These are phyloP conservation scores for Pseudogymnoascus sp. DNA, from an alignment of 2,329 filamentous ascomycete genomes.

Conservation along the genomic window DNA sequence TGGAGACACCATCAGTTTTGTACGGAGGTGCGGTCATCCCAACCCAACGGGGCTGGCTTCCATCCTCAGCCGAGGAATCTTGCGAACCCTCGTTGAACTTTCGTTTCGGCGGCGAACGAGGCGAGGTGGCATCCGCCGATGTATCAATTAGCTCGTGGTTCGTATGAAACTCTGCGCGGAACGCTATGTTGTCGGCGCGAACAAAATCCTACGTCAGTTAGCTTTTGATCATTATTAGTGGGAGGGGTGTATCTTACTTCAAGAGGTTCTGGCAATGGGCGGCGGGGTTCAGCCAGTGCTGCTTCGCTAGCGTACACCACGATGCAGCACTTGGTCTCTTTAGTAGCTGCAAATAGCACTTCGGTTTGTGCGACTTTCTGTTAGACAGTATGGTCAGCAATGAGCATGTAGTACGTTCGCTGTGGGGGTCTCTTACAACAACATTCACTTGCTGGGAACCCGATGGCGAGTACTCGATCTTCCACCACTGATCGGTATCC, in stretches of 20 bases:
- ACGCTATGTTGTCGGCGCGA: slow-evolving; percentile 44
- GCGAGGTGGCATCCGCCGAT: background rate
- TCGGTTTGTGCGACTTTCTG: slow-evolving; percentile 43
- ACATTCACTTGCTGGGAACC: slow-evolving; percentile 38
- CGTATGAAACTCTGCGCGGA: slow-evolving; percentile 40
- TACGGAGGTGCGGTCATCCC: background rate
- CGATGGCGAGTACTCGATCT: slow-evolving; percentile 37
- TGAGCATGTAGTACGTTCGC: background rate
- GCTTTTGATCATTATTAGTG: background rate
- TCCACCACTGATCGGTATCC: slow-evolving; percentile 49
- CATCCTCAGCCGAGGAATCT: background rate
- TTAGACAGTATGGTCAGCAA: background rate
- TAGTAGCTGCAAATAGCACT: slow-evolving; percentile 40
- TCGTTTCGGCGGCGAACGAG: slow-evolving; percentile 3
- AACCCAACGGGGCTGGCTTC: background rate
- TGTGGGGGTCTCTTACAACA: slow-evolving; percentile 36
- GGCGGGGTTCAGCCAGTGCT: slow-evolving; percentile 33
- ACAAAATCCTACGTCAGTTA: slow-evolving; percentile 38
- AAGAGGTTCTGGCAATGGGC: slow-evolving; percentile 34
- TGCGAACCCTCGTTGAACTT: slow-evolving; percentile 1
- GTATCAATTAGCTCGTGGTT: background rate
- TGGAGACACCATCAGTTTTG: background rate
- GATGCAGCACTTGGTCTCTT: slow-evolving; percentile 41
- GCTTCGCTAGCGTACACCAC: slow-evolving; percentile 49
- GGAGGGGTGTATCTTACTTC: slow-evolving; percentile 26